A percentile compares a stretch with the other conserved stretches of the same genome.
Conservation (phyloP, 139 green algal species). For the Raphidocelis subcapitata region DNA sequence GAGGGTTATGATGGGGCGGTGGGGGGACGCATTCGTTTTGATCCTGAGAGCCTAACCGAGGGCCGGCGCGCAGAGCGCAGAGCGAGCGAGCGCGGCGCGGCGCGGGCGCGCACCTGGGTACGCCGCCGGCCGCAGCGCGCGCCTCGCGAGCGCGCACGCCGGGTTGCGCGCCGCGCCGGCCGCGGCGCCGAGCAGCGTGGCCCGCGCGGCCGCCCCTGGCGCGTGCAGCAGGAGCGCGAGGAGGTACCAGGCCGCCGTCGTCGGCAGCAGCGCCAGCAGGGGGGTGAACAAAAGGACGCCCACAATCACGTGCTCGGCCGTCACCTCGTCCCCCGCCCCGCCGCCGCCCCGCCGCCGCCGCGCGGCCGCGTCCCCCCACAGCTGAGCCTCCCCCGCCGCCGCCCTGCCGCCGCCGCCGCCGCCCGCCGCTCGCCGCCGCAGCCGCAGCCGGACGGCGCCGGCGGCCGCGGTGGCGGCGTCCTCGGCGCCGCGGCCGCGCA, state of each 20-base stretch:
- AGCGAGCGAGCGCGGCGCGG: too few relatives aligned
- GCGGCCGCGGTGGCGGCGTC: not conserved
- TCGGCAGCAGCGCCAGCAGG: conserved; percentile 51
- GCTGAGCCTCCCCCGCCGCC: not conserved
- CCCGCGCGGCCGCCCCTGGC: too few relatives aligned
- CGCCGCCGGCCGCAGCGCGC: too few relatives aligned
- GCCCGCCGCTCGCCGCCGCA: not conserved
- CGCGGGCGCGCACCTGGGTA: too few relatives aligned
- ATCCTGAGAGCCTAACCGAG: too few relatives aligned
- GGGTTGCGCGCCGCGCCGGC: too few relatives aligned
- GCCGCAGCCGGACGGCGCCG: not conserved
- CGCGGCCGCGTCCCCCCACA: not conserved
- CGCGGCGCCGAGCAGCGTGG: too few relatives aligned
- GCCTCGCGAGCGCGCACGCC: too few relatives aligned
- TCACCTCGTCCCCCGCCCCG: conserved; percentile 34
- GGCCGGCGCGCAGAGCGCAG: too few relatives aligned
- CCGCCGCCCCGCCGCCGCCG: not conserved
- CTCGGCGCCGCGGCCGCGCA: conserved; percentile 24
- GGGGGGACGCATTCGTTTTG: too few relatives aligned
- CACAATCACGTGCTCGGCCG: conserved; percentile 62
- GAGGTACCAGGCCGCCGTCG: conserved; percentile 35
- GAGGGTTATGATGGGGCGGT: too few relatives aligned
- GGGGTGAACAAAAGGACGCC: conserved; percentile 63
- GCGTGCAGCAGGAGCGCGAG: conserved; percentile 8
- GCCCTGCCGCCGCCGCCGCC: not conserved